Percentiles rank a stretch among this genome's conserved stretches.
Conservation (phyloP, 2,329 filamentous ascomycete genomes). For the Colletotrichum orbiculare region DNA sequence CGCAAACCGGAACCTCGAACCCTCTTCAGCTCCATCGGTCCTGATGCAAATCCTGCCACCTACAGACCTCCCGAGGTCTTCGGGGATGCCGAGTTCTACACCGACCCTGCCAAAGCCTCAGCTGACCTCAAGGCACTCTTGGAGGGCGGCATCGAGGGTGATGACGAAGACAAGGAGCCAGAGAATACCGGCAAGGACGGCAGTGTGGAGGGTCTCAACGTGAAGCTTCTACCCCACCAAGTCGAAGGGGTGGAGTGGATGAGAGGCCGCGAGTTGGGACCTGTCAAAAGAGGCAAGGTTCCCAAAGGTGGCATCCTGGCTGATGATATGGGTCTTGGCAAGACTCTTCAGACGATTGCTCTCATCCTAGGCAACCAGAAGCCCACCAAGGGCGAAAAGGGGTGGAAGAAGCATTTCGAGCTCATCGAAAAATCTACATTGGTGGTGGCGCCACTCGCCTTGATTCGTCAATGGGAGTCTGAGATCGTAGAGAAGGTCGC, state of each 20-base stretch:
- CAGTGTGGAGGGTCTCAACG: constrained; percentile 80
- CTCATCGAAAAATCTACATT: constrained; percentile 82
- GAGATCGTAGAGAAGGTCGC: constrained; percentile 89
- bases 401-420: constrained; percentile 75
- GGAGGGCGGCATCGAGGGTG: constrained; percentile 83
- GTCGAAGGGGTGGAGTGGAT: constrained; percentile 96
- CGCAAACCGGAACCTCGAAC: constrained; percentile 58
- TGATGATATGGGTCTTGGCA: constrained; percentile 97
- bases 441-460: constrained; percentile 89
- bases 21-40: constrained; percentile 59
- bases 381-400: constrained; percentile 67
- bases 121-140: constrained; percentile 85
- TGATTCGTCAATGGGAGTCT: constrained; percentile 97
- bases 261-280: constrained; percentile 89
- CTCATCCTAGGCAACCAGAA: constrained; percentile 87
- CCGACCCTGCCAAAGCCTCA: constrained; percentile 77
- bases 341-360: constrained; percentile 93
- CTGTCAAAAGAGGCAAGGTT: constrained; percentile 81
- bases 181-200: constrained; percentile 56
- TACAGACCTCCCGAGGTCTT: constrained; percentile 46
- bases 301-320: constrained; percentile 95
- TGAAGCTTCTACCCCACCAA: constrained; percentile 92
- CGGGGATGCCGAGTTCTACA: constrained; percentile 68
- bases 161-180: constrained; percentile 65
- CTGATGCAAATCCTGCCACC: constrained; percentile 42